Conservation (phyloP, 2,329 filamentous ascomycete species). For the Colletotrichum salicis region DNA sequence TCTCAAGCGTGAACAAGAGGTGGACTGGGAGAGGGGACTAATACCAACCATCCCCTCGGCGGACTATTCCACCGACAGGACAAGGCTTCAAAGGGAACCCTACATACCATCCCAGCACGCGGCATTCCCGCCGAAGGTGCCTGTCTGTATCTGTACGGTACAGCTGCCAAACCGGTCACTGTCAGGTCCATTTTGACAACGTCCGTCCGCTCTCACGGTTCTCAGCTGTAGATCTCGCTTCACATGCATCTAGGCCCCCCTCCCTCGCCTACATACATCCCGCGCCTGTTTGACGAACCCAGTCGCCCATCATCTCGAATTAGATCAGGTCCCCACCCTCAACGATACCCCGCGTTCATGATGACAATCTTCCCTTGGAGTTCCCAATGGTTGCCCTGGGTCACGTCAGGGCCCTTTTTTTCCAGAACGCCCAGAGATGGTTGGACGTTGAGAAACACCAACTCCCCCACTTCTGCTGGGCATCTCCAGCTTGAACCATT, state of each 20-base stretch:
- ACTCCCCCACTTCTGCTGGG: constrained; percentile 13
- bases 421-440: background rate
- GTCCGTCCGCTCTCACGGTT: constrained; percentile 25
- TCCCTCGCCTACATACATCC: constrained; percentile 23
- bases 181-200: constrained; percentile 19
- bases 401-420: background rate
- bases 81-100: background rate
- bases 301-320: constrained; percentile 33
- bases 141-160: background rate
- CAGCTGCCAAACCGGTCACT: background rate
- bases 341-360: constrained; percentile 22
- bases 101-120: background rate
- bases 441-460: constrained; percentile 7
- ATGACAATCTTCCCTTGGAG: background rate
- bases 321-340: constrained; percentile 22
- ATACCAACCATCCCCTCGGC: background rate
- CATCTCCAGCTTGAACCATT: background rate
- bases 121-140: constrained; percentile 8
- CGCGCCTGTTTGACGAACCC: constrained; percentile 21
- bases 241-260: background rate
- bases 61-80: background rate
- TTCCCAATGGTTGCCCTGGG: background rate
- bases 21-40: background rate
- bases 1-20: background rate
- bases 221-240: constrained; percentile 24